Base-by-base conservation (phyloP, 257 asterid species). In the Petrea volubilis region DNA sequence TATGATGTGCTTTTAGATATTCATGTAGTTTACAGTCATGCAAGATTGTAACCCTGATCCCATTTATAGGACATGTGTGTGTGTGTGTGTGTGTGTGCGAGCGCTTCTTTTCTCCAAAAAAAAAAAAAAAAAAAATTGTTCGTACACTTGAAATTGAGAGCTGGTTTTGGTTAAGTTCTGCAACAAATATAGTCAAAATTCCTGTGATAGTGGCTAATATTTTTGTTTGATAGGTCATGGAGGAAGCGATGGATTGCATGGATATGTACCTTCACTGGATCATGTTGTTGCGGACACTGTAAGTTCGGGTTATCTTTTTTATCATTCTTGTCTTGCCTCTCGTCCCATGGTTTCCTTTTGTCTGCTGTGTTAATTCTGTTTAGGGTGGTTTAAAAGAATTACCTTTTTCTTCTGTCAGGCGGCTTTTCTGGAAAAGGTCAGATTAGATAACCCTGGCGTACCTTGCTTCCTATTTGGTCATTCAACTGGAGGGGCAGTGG, bases 241-340 rank as follows among this genome's bases (percentile, higher is more conserved):
- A 17, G 99, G 99, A 56, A 95, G 99, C 84, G 99, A 95, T 88
- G 99, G 99, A 64, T 81, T 95, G 80, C 99, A 95, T 75, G 99
- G 99, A 75, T 95, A 92, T 76, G 99, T 95, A 60, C 99, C 99
- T 67, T 92, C 99, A 47, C 81, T 95, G 81, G 99, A 95, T 79
- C 89, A 95, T 73, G 99, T 95, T 10, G 98, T 95, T 69, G 90
- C 91, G 5, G 99, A 95, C 87, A 92, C 99, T 34, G 99, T 95
- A 86, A 83, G 98, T 85, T 62, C 51, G 14, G 44, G 71, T 43
- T 33, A 28, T 38, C 20, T 27, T 55, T 38, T 17, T 29, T 55
- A 2, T 38, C 41, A 29, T 59, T 18, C 53, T 33, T 34, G 18
- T 55, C 51, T 56, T 21, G 53, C 65, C 34, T 46, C 57, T 29